A percentile compares a stretch with the other conserved stretches of the same genome.
Conservation (phyloP, 148 eudicot genomes). For the Rhododendron henanense region DNA sequence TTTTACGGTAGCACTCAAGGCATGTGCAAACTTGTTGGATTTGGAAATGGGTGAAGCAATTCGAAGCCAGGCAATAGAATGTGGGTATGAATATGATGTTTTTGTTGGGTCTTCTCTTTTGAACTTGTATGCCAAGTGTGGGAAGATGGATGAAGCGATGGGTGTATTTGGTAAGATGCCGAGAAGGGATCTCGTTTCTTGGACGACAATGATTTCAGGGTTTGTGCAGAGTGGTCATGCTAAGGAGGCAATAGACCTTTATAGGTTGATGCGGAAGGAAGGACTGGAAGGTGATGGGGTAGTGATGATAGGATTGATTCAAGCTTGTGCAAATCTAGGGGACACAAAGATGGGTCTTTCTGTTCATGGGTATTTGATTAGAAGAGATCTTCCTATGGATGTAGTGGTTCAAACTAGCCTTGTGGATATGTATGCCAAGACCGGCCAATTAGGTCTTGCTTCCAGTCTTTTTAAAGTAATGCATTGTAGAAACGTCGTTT, state of each 20-base stretch:
- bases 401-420: slow-evolving; percentile 52
- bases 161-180: slow-evolving; percentile 48
- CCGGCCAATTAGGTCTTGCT: slow-evolving; percentile 48
- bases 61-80: slow-evolving; percentile 39
- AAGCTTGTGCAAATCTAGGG: slow-evolving; percentile 51
- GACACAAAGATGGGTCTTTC: slow-evolving; percentile 47
- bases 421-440: slow-evolving; percentile 71
- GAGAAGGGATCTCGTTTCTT: slow-evolving; percentile 53
- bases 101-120: slow-evolving; percentile 65
- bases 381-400: slow-evolving; percentile 44
- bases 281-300: slow-evolving; percentile 58
- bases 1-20: slow-evolving; percentile 56
- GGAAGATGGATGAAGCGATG: slow-evolving; percentile 54
- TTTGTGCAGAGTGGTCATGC: slow-evolving; percentile 49
- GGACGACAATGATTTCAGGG: slow-evolving; percentile 66
- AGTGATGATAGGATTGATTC: slow-evolving; percentile 64
- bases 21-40: slow-evolving; percentile 53
- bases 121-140: slow-evolving; percentile 58
- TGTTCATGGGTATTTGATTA: slow-evolving; percentile 57
- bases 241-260: slow-evolving; percentile 39
- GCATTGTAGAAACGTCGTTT: slow-evolving; percentile 39
- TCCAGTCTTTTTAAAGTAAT: slow-evolving; percentile 40
- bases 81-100: slow-evolving; percentile 56
- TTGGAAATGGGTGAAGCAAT: slow-evolving; percentile 51
- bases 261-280: slow-evolving; percentile 38